These are phyloP conservation scores for Hirsutella rhossiliensis DNA, from an alignment of 2,329 filamentous ascomycete species.

Conservation along the genomic window DNA sequence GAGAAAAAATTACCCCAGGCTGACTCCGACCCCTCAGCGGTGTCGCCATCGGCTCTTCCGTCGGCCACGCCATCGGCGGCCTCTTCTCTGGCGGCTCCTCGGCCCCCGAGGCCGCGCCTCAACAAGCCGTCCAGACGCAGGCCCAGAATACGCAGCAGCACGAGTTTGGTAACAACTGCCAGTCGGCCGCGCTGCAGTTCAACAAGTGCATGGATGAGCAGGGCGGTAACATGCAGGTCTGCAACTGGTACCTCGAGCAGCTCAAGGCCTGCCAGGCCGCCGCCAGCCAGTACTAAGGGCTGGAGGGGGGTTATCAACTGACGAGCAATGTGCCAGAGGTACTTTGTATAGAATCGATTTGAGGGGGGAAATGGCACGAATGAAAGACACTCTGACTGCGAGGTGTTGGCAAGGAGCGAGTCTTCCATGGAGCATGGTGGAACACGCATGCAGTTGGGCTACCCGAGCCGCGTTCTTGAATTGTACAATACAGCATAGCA, in stretches of 20 bases:
- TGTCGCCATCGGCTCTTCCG: conserved; percentile 89
- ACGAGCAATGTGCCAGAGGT: no score
- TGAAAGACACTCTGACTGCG: no score
- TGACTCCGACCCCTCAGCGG: conserved; percentile 46
- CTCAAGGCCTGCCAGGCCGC: conserved; percentile 80
- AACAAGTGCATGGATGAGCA: conserved; percentile 96
- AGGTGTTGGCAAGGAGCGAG: no score
- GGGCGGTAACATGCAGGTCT: conserved; percentile 86
- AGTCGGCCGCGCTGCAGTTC: conserved; percentile 70
- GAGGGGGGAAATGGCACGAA: no score
- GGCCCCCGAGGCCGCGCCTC: conserved; percentile 35
- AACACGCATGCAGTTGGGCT: no score
- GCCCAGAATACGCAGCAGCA: conserved; percentile 37
- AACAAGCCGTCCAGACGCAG: conserved; percentile 27
- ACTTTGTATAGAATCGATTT: no score
- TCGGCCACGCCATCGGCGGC: conserved; percentile 89
- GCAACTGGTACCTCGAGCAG: conserved; percentile 97
- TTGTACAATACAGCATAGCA: conserved; percentile 13
- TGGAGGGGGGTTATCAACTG: no score
- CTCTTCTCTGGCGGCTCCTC: conserved; percentile 64
- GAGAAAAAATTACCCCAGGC: background rate
- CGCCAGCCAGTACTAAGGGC: conserved; percentile 53
- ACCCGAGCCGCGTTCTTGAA: no score
- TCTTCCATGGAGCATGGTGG: no score
- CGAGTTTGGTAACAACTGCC: conserved; percentile 52